Evolutionary conservation across 1,284 basidiomycete genomes (phyloP), one percentile per base, ranked within the genome.

Genomic region (Volvariella volvacea): DNA sequence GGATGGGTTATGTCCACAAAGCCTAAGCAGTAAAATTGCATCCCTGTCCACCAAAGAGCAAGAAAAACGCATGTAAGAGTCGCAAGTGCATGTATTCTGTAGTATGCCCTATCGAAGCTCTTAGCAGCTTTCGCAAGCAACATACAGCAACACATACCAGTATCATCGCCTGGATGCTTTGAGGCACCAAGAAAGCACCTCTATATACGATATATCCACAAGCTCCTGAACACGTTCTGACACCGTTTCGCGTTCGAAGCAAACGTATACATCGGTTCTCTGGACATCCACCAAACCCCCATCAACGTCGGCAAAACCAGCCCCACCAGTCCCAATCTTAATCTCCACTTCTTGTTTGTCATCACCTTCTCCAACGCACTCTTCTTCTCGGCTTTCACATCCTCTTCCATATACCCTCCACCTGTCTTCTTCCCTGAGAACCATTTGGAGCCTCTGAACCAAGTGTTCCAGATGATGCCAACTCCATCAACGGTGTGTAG

Each of bases 401-500:
- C 8, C 19, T 20, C 19, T 36, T 36, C 4, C 14, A 8, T 36
- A 6, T 15, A 4, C 8, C 14, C 19, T 4, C 14, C n/a, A 15
- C 34, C 32, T 38, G 36, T 30, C n/a, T 36, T 34, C 17, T 39
- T n/a, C n/a, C 16, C 10, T 28, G 9, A 22, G 37, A 28, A 28
- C 25, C 25, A 28, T 12, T 12, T 22, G 3, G 14, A 14, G 9
- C 30, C 34, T 22, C 43, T 60, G 19, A 70, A 43, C 60, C 68
- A 76, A 0, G 67, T 71, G 25, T 70, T 70, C 60, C 70, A 72
- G n/a, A 87, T 58, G 8, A 85, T 53, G 1, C 64, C 61, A 22
- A 62, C 51, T 0, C 85, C 87, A 48, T 86, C 81, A 2, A 69
- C 67, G 3, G 70, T 66, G 54, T 88, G 86, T 38, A 82, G 52